Evolutionary conservation across 129 eudicot genomes (phyloP).

Genomic region (Flaveria trinervia): DNA sequence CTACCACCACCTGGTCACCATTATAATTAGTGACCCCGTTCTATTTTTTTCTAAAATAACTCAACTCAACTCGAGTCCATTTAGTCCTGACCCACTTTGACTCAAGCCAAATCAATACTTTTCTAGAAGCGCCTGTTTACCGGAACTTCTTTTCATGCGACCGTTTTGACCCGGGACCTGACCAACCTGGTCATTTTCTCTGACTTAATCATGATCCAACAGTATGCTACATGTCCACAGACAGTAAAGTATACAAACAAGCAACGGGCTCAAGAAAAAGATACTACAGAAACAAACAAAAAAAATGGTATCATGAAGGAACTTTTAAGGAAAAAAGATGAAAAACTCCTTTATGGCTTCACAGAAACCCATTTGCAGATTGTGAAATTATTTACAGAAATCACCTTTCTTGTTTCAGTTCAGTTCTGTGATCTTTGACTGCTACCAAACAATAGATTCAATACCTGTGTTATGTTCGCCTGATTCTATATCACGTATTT

Average conservation of each 20-base stretch:
- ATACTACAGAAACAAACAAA: neutral
- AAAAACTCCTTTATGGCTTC: slow-evolving; percentile 6
- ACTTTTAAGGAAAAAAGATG: neutral
- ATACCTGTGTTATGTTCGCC: slow-evolving; percentile 26
- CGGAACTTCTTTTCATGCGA: too few species aligned
- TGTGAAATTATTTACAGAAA: slow-evolving; percentile 19
- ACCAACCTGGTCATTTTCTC: neutral
- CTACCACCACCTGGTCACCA: too few species aligned
- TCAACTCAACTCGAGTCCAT: too few species aligned
- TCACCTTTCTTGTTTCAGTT: neutral
- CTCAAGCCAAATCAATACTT: too few species aligned
- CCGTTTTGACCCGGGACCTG: too few species aligned
- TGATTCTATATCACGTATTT: slow-evolving; percentile 25
- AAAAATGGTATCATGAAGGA: neutral
- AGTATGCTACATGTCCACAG: neutral
- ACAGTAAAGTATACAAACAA: neutral
- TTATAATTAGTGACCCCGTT: too few species aligned
- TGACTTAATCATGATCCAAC: neutral
- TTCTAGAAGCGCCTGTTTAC: too few species aligned
- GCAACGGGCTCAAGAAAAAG: neutral
- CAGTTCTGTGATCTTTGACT: slow-evolving; percentile 21
- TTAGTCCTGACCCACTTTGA: too few species aligned
- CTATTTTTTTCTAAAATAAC: too few species aligned
- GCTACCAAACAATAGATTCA: slow-evolving; percentile 34
- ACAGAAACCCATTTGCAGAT: slow-evolving; percentile 9